A percentile compares a stretch with the other conserved stretches of the same genome.
phyloP scores from a whole-genome alignment of 148 eudicot species.

The Cornus kousa region DNA sequence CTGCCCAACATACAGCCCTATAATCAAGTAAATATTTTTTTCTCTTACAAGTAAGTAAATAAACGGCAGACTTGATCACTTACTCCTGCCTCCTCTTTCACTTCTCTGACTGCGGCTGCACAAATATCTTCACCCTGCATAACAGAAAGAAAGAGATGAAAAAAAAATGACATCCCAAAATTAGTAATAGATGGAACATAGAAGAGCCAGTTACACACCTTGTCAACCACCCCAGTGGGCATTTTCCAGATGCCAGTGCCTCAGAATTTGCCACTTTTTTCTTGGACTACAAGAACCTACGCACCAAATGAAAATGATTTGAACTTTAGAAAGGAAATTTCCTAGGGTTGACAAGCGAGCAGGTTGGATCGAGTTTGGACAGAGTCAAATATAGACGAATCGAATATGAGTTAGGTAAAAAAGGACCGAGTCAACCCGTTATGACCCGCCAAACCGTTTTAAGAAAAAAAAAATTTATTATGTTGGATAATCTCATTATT shows the following conservation, averaged over 20 bases:
- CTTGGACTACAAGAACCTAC: constrained; percentile 59
- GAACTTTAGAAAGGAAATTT: constrained; percentile 1
- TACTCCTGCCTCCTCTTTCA: constrained; percentile 78
- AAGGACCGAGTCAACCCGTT: no score
- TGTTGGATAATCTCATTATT: no score
- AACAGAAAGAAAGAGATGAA: not conserved
- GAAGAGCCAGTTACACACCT: constrained; percentile 29
- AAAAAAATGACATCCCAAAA: not conserved
- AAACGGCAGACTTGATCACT: constrained; percentile 13
- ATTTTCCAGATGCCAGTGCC: constrained; percentile 50
- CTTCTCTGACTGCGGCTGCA: constrained; percentile 62
- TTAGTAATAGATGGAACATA: not conserved
- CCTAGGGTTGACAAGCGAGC: no score
- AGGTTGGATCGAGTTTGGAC: no score
- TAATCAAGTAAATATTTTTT: not conserved
- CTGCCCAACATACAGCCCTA: no score
- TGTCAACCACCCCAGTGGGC: constrained; percentile 68
- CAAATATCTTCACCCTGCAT: constrained; percentile 65
- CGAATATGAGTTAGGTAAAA: no score
- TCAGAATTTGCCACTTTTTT: constrained; percentile 36
- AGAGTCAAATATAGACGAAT: no score
- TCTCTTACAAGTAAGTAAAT: not conserved
- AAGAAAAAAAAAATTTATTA: no score
- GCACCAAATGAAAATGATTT: not conserved
- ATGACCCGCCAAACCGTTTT: no score